Evolutionary conservation across 2,329 filamentous ascomycete genomes (phyloP), one percentile per base, ranked within the genome.

Genomic region (Claviceps purpurea): DNA sequence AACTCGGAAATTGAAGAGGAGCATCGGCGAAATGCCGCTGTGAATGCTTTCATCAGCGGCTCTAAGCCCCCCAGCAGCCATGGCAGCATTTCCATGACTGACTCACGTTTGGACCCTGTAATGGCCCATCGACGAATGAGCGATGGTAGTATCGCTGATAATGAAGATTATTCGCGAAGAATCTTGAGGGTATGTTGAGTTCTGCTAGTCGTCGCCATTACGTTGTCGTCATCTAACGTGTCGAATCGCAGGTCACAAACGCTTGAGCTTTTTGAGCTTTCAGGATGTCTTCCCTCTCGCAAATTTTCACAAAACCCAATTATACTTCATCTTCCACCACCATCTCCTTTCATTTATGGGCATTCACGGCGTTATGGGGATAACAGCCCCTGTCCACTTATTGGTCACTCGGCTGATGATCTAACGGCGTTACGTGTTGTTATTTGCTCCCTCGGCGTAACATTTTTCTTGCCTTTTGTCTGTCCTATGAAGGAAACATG

Each of bases 101-200:
- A 97, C 65, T 84, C 87, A 43, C 82, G 91, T 52, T 81, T 96
- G 53, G 91, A 97, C 58, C 89, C 89, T 7, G 83, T 89, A 57
- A 84, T 94, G 77, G 84, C 85, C 54, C 81, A 89, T 60, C 78
- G 89, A 64, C 81, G 90, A 68, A 79, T 91, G 72, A 96, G 91
- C 70, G 88, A 93, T 63, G 91, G 91, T 60, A 96, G 90, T 69
- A 96, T 97, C 68, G 91, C 90, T 50, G 91, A 97, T 68, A 94
- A 96, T 70, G 83, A 95, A 70, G 91, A 97, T 68, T 97, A 95
- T 72, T 96, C 91, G 56, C 82, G 91, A 71, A 86, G 87, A 71
- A 96, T 97, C 69, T 79, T 97, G 64, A 87, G 94, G 82, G 91
- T 95, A 78, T 59, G 79, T 72, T 53, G n/a, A 34, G 18, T 5